These are phyloP conservation scores for Skeletonema grethae DNA, from an alignment of 108 stramenopile genomes.

Conservation along the genomic window DNA sequence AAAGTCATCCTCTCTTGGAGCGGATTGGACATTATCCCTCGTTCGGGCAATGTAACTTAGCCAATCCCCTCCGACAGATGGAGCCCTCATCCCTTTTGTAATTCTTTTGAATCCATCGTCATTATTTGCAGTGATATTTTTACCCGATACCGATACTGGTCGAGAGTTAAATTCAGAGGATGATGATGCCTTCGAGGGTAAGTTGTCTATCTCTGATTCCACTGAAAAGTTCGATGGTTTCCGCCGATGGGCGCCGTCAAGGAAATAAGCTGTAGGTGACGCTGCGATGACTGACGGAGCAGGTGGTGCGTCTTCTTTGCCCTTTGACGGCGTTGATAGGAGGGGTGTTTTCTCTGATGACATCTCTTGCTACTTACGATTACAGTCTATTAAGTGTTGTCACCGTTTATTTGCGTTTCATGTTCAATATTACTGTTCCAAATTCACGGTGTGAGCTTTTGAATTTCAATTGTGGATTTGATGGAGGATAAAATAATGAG, in stretches of 20 bases:
- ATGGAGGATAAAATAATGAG: no score
- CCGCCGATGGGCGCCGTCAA: slow-evolving; percentile 25
- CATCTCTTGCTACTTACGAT: not conserved
- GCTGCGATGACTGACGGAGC: not conserved
- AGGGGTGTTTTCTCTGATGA: slow-evolving; percentile 8
- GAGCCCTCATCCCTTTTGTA: slow-evolving; percentile 18
- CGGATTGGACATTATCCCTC: not conserved
- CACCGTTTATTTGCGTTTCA: no score
- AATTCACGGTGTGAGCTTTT: no score
- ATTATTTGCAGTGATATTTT: not conserved
- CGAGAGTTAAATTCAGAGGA: slow-evolving; percentile 18
- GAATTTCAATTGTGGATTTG: no score
- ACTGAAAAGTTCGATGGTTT: slow-evolving; percentile 3
- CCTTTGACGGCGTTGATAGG: not conserved
- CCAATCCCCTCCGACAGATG: slow-evolving; percentile 35
- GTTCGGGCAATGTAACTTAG: slow-evolving; percentile 18
- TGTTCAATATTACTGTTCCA: no score
- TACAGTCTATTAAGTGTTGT: no score
- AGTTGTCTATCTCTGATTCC: slow-evolving; percentile 6
- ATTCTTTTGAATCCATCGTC: not conserved
- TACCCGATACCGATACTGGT: slow-evolving; percentile 13
- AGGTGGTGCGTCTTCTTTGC: not conserved
- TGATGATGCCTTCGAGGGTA: slow-evolving; percentile 9
- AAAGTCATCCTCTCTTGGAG: slow-evolving; percentile 3
- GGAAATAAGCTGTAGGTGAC: slow-evolving; percentile 19